Evolutionary conservation across 768 basidiomycete species (phyloP).

Genomic region (Lanmaoa rubissima): DNA sequence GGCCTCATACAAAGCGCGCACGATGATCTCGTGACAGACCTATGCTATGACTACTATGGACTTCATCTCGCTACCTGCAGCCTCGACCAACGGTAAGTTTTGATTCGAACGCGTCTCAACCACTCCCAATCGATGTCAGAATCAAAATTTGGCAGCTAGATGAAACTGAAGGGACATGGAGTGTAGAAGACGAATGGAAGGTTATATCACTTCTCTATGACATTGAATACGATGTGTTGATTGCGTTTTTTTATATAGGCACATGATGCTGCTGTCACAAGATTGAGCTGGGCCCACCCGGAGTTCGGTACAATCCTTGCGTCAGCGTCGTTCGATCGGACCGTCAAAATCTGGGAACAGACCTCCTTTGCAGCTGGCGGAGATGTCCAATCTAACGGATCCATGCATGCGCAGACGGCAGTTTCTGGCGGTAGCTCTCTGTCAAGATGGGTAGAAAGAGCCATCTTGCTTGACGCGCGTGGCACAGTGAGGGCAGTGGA

Average conservation of each 20-base stretch:
- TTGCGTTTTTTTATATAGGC: conserved; percentile 53
- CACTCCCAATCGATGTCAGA: conserved; percentile 30
- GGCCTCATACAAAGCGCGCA: conserved; percentile 78
- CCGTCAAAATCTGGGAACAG: conserved; percentile 92
- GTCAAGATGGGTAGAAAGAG: conserved; percentile 70
- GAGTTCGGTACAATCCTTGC: conserved; percentile 88
- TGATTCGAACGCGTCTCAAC: conserved; percentile 1
- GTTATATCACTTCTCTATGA: conserved; percentile 36
- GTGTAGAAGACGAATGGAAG: conserved; percentile 88
- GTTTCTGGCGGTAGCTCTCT: conserved; percentile 23
- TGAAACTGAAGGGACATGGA: conserved; percentile 71
- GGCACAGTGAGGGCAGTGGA: conserved; percentile 85
- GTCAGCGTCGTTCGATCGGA: conserved; percentile 85
- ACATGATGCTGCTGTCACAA: conserved; percentile 89
- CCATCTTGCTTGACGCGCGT: conserved; percentile 76
- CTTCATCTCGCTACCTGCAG: conserved; percentile 76
- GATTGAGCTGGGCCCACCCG: conserved; percentile 88
- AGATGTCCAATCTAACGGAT: conserved; percentile 26
- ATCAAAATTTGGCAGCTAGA: conserved; percentile 87
- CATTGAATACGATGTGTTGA: background rate
- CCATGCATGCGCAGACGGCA: conserved; percentile 11
- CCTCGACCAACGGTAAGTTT: conserved; percentile 70
- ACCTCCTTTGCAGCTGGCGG: conserved; percentile 32
- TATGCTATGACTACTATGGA: conserved; percentile 90
- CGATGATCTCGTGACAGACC: conserved; percentile 79